Evolutionary conservation across 2,329 filamentous ascomycete genomes (phyloP).

Genomic region (Septoria linicola): DNA sequence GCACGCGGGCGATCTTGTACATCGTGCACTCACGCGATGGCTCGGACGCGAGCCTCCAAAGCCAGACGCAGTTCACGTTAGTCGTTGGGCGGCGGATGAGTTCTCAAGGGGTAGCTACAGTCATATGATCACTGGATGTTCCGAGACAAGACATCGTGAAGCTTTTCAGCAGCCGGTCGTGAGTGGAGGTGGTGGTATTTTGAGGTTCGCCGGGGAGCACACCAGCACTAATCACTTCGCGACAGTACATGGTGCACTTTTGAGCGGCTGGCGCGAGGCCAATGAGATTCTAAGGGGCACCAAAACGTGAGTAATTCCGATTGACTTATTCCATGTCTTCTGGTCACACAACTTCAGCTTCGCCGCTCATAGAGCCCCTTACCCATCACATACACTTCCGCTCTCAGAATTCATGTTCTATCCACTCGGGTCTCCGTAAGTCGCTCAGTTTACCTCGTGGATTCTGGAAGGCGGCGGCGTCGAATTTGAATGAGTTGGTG

Average conservation of each 20-base stretch:
- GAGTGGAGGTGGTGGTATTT: constrained; percentile 13
- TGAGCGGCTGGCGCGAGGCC: constrained; percentile 31
- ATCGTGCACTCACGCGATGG: constrained; percentile 25
- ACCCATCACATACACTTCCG: no score
- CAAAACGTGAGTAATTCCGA: no score
- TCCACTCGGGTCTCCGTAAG: no score
- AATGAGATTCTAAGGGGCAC: constrained; percentile 25
- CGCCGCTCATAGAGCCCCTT: no score
- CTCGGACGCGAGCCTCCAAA: constrained; percentile 26
- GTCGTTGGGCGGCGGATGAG: constrained; percentile 27
- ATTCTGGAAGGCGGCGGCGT: no score
- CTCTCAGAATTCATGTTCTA: no score
- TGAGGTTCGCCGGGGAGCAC: constrained; percentile 33
- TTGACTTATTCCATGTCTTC: no score
- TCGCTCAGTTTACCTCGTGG: no score
- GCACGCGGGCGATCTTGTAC: constrained; percentile 24
- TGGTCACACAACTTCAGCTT: no score
- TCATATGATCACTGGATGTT: constrained; percentile 29
- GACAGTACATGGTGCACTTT: constrained; percentile 31
- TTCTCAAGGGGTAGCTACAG: constrained; percentile 29
- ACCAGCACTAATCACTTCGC: constrained; percentile 31
- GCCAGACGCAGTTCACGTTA: constrained; percentile 28
- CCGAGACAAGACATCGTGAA: constrained; percentile 24
- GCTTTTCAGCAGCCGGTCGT: constrained; percentile 23
- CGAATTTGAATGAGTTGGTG: no score